Base-by-base conservation (phyloP, 2,329 filamentous ascomycete genomes). In the Biscogniauxia sp. region DNA sequence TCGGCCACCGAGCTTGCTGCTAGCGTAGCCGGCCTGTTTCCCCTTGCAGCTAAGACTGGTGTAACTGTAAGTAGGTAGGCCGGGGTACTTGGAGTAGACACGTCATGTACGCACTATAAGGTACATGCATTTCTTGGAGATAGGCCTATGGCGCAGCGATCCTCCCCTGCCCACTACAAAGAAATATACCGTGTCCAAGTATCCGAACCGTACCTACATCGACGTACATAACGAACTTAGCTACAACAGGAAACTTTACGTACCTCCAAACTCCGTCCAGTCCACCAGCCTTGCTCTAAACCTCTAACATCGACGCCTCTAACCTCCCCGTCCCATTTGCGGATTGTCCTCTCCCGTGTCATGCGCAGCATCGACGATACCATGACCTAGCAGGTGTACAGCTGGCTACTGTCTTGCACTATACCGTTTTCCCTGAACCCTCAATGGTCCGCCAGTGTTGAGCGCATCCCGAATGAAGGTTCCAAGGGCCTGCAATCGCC, bases 401-500 rank as follows among this genome's bases (percentile, higher is more conserved):
- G 25, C 19, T 52, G 20, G 51, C 51, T 23, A 2, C 20, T 52
- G 20, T 23, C 19, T n/a, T 23, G 8, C 51, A 52, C 25, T 23
- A 52, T 52, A 52, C 20, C 51, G 20, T 15, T 52, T 26, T 15
- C 19, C 23, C 25, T 23, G 28, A 32, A 45, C 37, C 37, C 37
- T 13, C 37, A 45, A 64, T 64, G 62, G 64, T 51, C 55, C 52
- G 26, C 57, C 59, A 45, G 56, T 57, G 64, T 56, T 64, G 60
- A 52, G 64, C 37, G 59, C 58, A 68, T 56, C 59, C 62, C 69
- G 71, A 70, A 74, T 73, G 72, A 72, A 71, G 72, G 70, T 74
- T 68, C 68, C 62, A 66, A 59, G 60, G 66, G 71, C 70, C 71
- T 67, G 63, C 65, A 67, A 71, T 67, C 72, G 81, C 79, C 82